A percentile compares a stretch with the other conserved stretches of the same genome.
Conservation (phyloP, 176 grass and related monocot species). For the Musa acuminata region DNA sequence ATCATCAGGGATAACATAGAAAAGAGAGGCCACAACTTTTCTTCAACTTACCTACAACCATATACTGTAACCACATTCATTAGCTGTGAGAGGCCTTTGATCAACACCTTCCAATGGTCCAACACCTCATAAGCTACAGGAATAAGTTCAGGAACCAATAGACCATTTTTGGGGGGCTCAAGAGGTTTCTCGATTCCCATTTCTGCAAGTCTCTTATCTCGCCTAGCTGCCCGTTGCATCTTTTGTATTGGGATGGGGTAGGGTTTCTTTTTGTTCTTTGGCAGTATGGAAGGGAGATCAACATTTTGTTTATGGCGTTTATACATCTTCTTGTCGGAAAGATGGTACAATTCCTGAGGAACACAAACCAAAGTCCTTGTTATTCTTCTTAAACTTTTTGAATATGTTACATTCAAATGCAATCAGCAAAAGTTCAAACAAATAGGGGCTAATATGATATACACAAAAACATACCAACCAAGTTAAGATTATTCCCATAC, state of each 20-base stretch:
- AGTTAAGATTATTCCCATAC: neutral
- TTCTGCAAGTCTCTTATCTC: slow-evolving; percentile 54
- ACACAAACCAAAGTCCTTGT: slow-evolving; percentile 22
- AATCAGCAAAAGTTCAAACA: no score
- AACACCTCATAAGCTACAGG: slow-evolving; percentile 70
- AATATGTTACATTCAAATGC: no score
- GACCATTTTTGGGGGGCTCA: slow-evolving; percentile 70
- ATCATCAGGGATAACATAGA: no score
- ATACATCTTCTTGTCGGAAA: slow-evolving; percentile 9
- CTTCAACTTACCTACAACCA: slow-evolving; percentile 57
- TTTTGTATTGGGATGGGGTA: slow-evolving; percentile 65
- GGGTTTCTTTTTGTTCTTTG: slow-evolving; percentile 85
- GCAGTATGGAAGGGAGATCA: slow-evolving; percentile 63
- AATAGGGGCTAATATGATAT: no score
- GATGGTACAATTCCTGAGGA: slow-evolving; percentile 17
- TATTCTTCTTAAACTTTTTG: slow-evolving; percentile 3
- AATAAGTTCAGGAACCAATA: slow-evolving; percentile 77
- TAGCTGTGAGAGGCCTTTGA: slow-evolving; percentile 71
- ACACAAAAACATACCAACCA: neutral
- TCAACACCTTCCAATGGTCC: slow-evolving; percentile 70
- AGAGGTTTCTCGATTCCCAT: slow-evolving; percentile 68
- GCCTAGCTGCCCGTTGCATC: slow-evolving; percentile 46
- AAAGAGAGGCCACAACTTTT: neutral
- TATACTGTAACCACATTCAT: slow-evolving; percentile 67
- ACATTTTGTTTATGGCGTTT: slow-evolving; percentile 46